A percentile compares a stretch with the other conserved stretches of the same genome.
phyloP scores from a whole-genome alignment of 2,329 filamentous ascomycete genomes.

The Stagonosporopsis tanaceti region DNA sequence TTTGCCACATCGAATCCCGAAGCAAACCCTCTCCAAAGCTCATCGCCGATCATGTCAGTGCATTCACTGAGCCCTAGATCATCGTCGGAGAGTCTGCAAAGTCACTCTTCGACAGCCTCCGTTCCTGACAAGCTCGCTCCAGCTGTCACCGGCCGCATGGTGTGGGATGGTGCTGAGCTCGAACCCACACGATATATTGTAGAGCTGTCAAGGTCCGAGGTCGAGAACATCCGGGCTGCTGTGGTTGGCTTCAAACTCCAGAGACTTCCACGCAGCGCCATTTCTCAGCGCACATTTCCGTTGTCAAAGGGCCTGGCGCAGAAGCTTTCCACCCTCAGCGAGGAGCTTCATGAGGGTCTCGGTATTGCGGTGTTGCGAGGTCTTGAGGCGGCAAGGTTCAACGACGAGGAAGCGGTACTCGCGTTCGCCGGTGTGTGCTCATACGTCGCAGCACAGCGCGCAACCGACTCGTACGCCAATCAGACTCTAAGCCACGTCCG shows the following conservation, averaged over 20 bases:
- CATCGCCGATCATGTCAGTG: constrained; percentile 32
- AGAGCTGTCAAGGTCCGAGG: constrained; percentile 34
- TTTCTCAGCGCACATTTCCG: constrained; percentile 29
- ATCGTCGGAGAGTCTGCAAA: constrained; percentile 44
- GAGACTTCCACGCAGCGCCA: constrained; percentile 12
- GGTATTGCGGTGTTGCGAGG: constrained; percentile 46
- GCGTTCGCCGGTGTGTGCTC: constrained; percentile 46
- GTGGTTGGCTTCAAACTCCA: constrained; percentile 42
- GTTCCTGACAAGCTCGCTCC: constrained; percentile 43
- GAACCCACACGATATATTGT: constrained; percentile 38
- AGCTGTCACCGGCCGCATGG: constrained; percentile 41
- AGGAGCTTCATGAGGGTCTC: constrained; percentile 39
- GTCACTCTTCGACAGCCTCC: constrained; percentile 33
- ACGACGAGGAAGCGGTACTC: constrained; percentile 49
- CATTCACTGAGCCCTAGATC: constrained; percentile 38
- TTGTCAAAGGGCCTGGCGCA: constrained; percentile 31
- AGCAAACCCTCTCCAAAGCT: background rate
- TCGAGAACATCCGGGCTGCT: constrained; percentile 43
- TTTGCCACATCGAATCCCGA: background rate
- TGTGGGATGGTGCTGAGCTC: constrained; percentile 43
- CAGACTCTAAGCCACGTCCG: constrained; percentile 48
- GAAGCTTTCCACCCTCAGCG: constrained; percentile 38
- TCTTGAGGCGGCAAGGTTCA: constrained; percentile 42
- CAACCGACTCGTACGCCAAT: constrained; percentile 50
- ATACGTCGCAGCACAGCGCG: constrained; percentile 41